Conservation (phyloP, 768 basidiomycete genomes). For the Termitomyces sp. region DNA sequence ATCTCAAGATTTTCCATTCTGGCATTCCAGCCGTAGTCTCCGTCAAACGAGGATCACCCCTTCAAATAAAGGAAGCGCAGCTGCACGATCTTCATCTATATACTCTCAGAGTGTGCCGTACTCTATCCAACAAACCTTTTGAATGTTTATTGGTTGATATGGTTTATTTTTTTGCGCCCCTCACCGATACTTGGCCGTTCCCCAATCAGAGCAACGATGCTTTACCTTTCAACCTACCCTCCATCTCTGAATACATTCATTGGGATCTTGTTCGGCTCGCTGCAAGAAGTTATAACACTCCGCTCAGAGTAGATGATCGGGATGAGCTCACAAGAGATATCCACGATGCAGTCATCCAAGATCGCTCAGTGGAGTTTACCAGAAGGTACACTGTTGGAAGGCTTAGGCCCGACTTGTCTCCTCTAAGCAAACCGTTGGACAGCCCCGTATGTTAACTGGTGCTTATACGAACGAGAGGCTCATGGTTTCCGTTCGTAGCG, state of each 20-base stretch:
- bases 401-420: conserved; percentile 65
- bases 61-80: conserved; percentile 44
- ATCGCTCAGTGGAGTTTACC: conserved; percentile 74
- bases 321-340: conserved; percentile 42
- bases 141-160: conserved; percentile 50
- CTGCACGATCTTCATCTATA: conserved; percentile 52
- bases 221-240: conserved; percentile 22
- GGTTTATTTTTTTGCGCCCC: conserved; percentile 67
- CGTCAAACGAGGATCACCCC: conserved; percentile 43
- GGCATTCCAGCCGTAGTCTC: conserved; percentile 40
- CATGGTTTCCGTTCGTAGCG: conserved; percentile 37
- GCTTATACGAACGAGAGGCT: conserved; percentile 2
- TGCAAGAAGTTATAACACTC: conserved; percentile 47
- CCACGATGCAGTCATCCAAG: conserved; percentile 68
- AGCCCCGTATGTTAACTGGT: conserved; percentile 47
- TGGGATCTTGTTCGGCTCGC: conserved; percentile 62
- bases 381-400: conserved; percentile 57
- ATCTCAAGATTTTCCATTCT: conserved; percentile 59
- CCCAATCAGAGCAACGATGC: conserved; percentile 14
- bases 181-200: conserved; percentile 37
- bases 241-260: conserved; percentile 45
- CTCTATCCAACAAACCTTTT: conserved; percentile 66
- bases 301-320: conserved; percentile 36
- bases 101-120: conserved; percentile 59
- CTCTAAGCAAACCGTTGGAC: conserved; percentile 66